Evolutionary conservation across 306 rosid species (phyloP).

Genomic region (Dalbergia cultrata): DNA sequence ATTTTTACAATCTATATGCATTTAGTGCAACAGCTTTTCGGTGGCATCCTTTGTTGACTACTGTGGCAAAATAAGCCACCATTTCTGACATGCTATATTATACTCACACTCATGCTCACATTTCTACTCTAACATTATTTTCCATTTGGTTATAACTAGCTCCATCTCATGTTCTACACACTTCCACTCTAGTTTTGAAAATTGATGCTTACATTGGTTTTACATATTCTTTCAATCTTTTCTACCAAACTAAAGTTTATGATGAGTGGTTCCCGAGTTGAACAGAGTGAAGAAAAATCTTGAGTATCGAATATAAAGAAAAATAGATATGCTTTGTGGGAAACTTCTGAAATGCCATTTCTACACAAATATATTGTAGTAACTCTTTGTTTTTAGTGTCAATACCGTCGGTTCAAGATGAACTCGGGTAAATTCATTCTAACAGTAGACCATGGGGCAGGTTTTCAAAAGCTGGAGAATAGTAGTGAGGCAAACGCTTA

Average conservation of each 20-base stretch:
- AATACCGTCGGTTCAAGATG: neutral
- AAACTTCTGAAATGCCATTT: neutral
- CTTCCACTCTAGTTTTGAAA: neutral
- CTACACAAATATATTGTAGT: neutral
- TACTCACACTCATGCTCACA: neutral
- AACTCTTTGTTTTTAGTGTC: neutral
- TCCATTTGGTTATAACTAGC: neutral
- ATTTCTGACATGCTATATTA: too few relatives aligned
- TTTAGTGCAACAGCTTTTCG: too few relatives aligned
- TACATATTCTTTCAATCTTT: too few relatives aligned
- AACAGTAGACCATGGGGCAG: too few relatives aligned
- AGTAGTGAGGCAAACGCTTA: neutral
- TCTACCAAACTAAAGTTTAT: neutral
- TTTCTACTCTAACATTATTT: too few relatives aligned
- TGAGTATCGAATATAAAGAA: neutral
- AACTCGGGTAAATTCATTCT: too few relatives aligned
- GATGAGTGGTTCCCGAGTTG: neutral
- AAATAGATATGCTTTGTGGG: neutral
- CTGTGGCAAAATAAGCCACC: too few relatives aligned
- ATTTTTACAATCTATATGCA: too few relatives aligned
- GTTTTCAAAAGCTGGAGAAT: neutral
- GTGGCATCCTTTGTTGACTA: too few relatives aligned
- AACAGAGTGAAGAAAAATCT: neutral
- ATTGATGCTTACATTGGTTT: constrained; percentile 3
- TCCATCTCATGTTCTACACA: neutral